Conservation (phyloP, 352 stramenopile genomes). For the Phytopythium ostracodes region DNA sequence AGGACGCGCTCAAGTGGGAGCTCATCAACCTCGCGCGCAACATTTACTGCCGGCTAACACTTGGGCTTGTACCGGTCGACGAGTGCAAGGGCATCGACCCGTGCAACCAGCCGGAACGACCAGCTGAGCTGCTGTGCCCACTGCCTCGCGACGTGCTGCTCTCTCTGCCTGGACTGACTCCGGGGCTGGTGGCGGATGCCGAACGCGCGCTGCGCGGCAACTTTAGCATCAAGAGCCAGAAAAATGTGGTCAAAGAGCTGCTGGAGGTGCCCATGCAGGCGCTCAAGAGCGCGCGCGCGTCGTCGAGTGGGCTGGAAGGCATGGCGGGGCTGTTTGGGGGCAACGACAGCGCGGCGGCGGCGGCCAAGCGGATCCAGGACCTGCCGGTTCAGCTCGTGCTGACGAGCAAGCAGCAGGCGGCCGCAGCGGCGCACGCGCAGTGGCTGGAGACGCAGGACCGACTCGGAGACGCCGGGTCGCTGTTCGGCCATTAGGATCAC, state of each 20-base stretch:
- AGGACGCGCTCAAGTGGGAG: conserved; percentile 81
- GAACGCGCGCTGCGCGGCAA: conserved; percentile 61
- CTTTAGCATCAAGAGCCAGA: conserved; percentile 78
- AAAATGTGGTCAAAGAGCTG: conserved; percentile 80
- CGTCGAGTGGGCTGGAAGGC: conserved; percentile 29
- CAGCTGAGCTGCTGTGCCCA: conserved; percentile 34
- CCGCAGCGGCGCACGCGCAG: conserved; percentile 26
- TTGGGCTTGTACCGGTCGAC: conserved; percentile 63
- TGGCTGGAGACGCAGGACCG: conserved; percentile 44
- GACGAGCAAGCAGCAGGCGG: conserved; percentile 42
- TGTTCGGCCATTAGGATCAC: conserved; percentile 31
- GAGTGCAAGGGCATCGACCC: conserved; percentile 81
- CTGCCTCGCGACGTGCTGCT: conserved; percentile 53
- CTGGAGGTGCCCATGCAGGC: conserved; percentile 63
- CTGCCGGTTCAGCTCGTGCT: conserved; percentile 66
- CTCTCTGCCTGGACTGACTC: conserved; percentile 47
- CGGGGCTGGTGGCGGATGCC: conserved; percentile 34
- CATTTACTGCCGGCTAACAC: conserved; percentile 69
- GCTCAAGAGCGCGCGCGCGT: conserved; percentile 29
- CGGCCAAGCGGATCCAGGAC: conserved; percentile 53
- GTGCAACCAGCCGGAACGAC: conserved; percentile 62
- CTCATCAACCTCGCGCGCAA: conserved; percentile 82
- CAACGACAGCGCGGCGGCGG: conserved; percentile 15
- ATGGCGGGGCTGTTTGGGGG: conserved; percentile 16
- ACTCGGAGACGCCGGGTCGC: conserved; percentile 41